Evolutionary conservation across 495 filamentous ascomycete species (phyloP).

Genomic region (Penicillium flavigenum): DNA sequence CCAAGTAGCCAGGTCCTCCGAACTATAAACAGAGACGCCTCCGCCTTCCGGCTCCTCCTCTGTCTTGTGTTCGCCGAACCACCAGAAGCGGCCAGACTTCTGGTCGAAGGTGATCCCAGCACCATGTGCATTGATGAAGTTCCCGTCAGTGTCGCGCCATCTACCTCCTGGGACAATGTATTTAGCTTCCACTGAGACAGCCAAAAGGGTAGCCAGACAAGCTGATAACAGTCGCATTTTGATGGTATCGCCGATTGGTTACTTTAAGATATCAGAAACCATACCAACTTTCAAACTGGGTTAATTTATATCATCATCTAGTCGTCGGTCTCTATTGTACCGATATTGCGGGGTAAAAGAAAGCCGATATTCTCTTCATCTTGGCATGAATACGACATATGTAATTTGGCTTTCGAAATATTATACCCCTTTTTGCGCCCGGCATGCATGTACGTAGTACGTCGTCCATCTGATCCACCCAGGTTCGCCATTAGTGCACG

Average conservation of each 20-base stretch:
- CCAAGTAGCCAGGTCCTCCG: constrained; percentile 27
- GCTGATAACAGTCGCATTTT: neutral
- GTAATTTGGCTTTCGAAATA: neutral
- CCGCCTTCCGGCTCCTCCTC: constrained; percentile 28
- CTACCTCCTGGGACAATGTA: constrained; percentile 30
- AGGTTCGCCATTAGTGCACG: neutral
- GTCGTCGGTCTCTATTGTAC: constrained; percentile 3
- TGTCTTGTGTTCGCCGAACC: constrained; percentile 32
- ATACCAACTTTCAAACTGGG: neutral
- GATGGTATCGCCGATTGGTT: neutral
- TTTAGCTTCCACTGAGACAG: constrained; percentile 13
- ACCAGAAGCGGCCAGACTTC: constrained; percentile 27
- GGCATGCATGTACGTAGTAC: neutral
- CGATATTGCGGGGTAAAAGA: constrained; percentile 9
- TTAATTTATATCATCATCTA: neutral
- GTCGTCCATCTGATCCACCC: neutral
- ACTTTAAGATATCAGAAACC: neutral
- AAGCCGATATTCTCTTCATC: neutral
- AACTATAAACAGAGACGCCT: constrained; percentile 29
- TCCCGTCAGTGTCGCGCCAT: constrained; percentile 28
- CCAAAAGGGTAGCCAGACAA: neutral
- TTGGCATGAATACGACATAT: constrained; percentile 1
- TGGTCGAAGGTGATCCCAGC: constrained; percentile 25
- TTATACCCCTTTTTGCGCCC: neutral
- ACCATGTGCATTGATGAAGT: constrained; percentile 27